phyloP scores from a whole-genome alignment of 2,329 filamentous ascomycete species.

The Epichloe hybrida region DNA sequence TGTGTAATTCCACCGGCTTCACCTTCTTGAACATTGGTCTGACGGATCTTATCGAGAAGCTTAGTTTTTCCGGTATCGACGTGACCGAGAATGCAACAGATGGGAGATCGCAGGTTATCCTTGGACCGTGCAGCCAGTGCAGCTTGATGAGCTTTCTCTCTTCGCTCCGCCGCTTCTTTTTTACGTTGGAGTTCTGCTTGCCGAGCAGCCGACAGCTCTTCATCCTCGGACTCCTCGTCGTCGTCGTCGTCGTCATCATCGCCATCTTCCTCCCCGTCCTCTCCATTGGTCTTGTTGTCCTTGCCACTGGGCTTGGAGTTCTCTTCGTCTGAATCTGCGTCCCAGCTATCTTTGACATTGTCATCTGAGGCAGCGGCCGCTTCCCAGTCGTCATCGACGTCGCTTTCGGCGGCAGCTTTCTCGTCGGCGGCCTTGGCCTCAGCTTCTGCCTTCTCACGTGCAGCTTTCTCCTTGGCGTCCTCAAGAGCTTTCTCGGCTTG shows the following conservation, averaged over 20 bases:
- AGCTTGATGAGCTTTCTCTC: slow-evolving; percentile 82
- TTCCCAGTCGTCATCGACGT: slow-evolving; percentile 78
- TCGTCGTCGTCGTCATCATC: slow-evolving; percentile 13
- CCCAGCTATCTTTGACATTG: slow-evolving; percentile 89
- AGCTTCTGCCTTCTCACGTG: slow-evolving; percentile 40
- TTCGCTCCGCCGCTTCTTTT: slow-evolving; percentile 72
- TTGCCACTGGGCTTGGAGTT: slow-evolving; percentile 15
- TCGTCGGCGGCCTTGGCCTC: slow-evolving; percentile 40
- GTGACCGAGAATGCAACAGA: slow-evolving; percentile 99
- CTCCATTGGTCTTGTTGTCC: slow-evolving; percentile 13
- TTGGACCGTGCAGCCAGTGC: slow-evolving; percentile 82
- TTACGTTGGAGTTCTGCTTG: slow-evolving; percentile 65
- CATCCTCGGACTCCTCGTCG: slow-evolving; percentile 37
- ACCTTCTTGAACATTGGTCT: slow-evolving; percentile 97
- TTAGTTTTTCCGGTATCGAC: slow-evolving; percentile 99
- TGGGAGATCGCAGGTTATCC: slow-evolving; percentile 90
- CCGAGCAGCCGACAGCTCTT: slow-evolving; percentile 60
- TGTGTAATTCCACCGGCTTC: slow-evolving; percentile 99
- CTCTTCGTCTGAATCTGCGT: slow-evolving; percentile 70
- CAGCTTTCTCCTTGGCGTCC: slow-evolving; percentile 47
- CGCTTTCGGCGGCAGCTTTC: slow-evolving; percentile 43
- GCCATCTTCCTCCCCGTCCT: slow-evolving; percentile 27
- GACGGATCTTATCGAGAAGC: slow-evolving; percentile 91
- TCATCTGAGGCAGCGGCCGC: slow-evolving; percentile 59
- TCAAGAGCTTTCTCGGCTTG: slow-evolving; percentile 56